Evolutionary conservation across 768 basidiomycete genomes (phyloP), one percentile per base, ranked within the genome.

Genomic region (Myochromella boudieri): DNA sequence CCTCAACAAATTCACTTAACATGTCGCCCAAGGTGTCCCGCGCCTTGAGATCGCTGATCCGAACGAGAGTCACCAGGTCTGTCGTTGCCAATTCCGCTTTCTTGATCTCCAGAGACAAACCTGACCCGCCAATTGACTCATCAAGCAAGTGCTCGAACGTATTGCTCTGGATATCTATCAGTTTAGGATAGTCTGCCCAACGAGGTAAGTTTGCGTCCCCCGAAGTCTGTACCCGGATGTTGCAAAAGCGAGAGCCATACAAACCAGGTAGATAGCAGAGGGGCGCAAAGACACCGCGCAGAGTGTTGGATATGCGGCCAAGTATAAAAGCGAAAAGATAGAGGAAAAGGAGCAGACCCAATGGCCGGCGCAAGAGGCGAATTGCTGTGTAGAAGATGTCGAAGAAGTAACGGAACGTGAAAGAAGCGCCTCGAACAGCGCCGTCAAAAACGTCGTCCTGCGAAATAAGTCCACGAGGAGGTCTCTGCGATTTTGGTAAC

Each of bases 31-130:
- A 57, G 17, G 60, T 48, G n/a, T 87, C 83, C 43, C 70, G 80
- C 18, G 78, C 77, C 48, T 68, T 76, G 57, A 91, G 62, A 12
- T 83, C 68, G 60, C 88, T 91, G 49, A 75, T 64, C 12, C 72
- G 74, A 12, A 90, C 82, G 22, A 87, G 69, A 4, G 78, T 73
- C 11, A 78, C 67, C 42, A 91, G 70, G 59, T 91, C 88, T 18
- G 64, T 68, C 1, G 84, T 86, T 11, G 87, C 89, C 77, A 90
- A 82, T 55, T 90, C 84, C 11, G 86, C 82, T 61, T 82, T 84
- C 65, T 87, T 81, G 52, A 91, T 77, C 45, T 87, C 79, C 34
- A 87, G 59, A 4, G 85, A 79, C 28, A 91, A 60, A 4, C 71
- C 72, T 0, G 83, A 78, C 0, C 80, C 77, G 2, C 83, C 81